Evolutionary conservation across 169 alveolate genomes (phyloP).

Genomic region (Theileria luwenshuni): DNA sequence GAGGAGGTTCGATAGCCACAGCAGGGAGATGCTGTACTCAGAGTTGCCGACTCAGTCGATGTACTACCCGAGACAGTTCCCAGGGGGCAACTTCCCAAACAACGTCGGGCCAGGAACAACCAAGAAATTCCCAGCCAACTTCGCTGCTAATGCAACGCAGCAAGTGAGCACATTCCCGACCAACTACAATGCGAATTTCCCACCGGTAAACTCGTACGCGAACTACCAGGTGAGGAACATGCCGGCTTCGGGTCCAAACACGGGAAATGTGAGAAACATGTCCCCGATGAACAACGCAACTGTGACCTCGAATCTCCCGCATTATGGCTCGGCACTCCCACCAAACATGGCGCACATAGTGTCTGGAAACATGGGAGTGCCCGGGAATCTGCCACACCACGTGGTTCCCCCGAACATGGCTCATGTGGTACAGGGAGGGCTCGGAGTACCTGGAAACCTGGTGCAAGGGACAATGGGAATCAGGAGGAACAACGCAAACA

Average conservation of each 20-base stretch:
- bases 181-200: conserved; percentile 17
- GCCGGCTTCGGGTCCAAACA: neutral
- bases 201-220: conserved; percentile 14
- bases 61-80: conserved; percentile 16
- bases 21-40: conserved; percentile 11
- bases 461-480: conserved; percentile 11
- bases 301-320: neutral
- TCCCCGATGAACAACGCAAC: conserved; percentile 13
- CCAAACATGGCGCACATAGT: conserved; percentile 30
- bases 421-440: conserved; percentile 2
- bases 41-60: conserved; percentile 14
- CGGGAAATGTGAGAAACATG: conserved; percentile 20
- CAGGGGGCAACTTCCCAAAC: conserved; percentile 11
- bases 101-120: conserved; percentile 12
- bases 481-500: conserved; percentile 7
- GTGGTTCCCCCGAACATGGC: conserved; percentile 27
- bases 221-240: conserved; percentile 23
- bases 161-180: conserved; percentile 17
- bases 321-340: conserved; percentile 3
- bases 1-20: conserved; percentile 53
- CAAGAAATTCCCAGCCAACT: conserved; percentile 21
- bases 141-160: neutral
- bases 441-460: conserved; percentile 12
- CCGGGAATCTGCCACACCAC: conserved; percentile 12
- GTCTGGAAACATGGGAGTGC: conserved; percentile 23